Base-by-base conservation (phyloP, 495 filamentous ascomycete species). In the Annulohypoxylon bovei region DNA sequence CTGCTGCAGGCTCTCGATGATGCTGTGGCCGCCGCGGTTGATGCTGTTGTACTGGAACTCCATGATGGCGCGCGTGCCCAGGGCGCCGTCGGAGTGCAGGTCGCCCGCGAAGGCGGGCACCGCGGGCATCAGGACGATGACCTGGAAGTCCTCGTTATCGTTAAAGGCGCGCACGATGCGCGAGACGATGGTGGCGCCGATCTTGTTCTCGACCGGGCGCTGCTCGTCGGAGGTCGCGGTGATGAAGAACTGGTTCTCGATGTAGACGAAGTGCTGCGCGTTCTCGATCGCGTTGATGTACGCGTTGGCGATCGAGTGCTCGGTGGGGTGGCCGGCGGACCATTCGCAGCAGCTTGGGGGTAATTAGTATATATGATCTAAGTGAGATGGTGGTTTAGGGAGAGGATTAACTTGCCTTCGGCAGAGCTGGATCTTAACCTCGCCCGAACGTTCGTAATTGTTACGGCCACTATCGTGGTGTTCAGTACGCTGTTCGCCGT, bases 231-330 rank as follows among this genome's bases (percentile, higher is more conserved):
- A 85, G 0, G 93, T 96, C 2, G 94, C 93, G 0, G 94, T 97
- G 81, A 98, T 98, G 83, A 98, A 98, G 85, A 98, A 98, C 79
- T 98, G 94, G 72, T 98, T 98, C 80, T 98, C 94, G 16, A 98
- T 97, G 79, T 97, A 98, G 37, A 98, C 79, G 71, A 92, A 97
- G 77, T 97, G 92, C 76, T 90, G 78, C 42, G 91, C 93, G 68
- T 92, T 90, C 22, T 83, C 85, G 75, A 98, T 97, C 32, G 91
- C 86, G 54, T 92, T 87, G 37, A 91, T 90, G 67, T 98, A 98
- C 0, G 95, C 94, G 74, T 97, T 93, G 18, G 88, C 87, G 71
- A 98, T 93, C 0, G 94, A 97, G 78, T 97, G 94, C 81, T 96
- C 89, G 0, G 88, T 85, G 4, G 82, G 79, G 32, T 86, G 84